A percentile compares a stretch with the other conserved stretches of the same genome.
These are phyloP conservation scores for Croton setiger DNA, from an alignment of 441 rosid genomes.

Conservation along the genomic window DNA sequence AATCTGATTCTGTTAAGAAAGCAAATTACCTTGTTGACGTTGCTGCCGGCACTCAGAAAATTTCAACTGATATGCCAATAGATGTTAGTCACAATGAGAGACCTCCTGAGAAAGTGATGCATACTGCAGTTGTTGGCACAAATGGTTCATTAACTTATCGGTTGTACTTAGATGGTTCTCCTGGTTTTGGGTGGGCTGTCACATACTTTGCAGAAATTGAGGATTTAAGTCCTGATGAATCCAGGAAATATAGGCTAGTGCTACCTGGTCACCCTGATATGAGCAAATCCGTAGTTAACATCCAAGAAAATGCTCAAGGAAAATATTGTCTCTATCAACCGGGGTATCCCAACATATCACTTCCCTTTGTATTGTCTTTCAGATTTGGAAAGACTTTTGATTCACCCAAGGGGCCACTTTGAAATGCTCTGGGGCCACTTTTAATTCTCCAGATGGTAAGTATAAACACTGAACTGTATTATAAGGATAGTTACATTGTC, in stretches of 20 bases:
- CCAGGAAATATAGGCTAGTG: conserved; percentile 81
- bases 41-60: conserved; percentile 71
- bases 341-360: conserved; percentile 68
- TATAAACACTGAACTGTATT: conserved; percentile 9
- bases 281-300: conserved; percentile 77
- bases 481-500: neutral
- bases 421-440: conserved; percentile 93
- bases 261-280: conserved; percentile 72
- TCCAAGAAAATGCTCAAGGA: conserved; percentile 88
- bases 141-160: conserved; percentile 85
- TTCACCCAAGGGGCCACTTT: conserved; percentile 86
- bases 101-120: conserved; percentile 96
- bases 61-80: conserved; percentile 65
- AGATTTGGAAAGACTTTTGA: conserved; percentile 71
- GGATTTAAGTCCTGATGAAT: conserved; percentile 57
- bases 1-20: conserved; percentile 70
- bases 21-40: conserved; percentile 96
- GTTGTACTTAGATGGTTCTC: conserved; percentile 86
- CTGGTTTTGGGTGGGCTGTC: conserved; percentile 85
- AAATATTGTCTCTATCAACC: conserved; percentile 76
- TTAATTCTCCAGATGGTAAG: conserved; percentile 80
- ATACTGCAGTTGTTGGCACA: conserved; percentile 96
- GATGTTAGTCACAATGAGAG: conserved; percentile 34
- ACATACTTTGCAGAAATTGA: conserved; percentile 92
- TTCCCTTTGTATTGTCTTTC: conserved; percentile 87